Evolutionary conservation across 108 stramenopile species (phyloP), one percentile per base, ranked within the genome.

Genomic region (Ochromonas danica): DNA sequence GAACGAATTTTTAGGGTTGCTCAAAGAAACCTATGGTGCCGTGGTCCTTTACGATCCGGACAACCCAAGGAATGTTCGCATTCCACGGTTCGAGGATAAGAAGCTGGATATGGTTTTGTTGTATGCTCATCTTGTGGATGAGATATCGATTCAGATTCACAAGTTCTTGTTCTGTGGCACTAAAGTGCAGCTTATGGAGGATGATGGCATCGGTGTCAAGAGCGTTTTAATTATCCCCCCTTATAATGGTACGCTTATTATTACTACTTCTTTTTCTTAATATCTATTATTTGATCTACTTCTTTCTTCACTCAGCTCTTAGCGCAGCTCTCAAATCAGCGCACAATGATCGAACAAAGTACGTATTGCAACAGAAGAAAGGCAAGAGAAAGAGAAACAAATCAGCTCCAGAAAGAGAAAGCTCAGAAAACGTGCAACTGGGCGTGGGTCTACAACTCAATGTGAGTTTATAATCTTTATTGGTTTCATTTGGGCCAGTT

Each of bases 251-350:
- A 57, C 51, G 51, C 51, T 57, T 57, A 57, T 57, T 57, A 57
- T 57, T 57, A 57, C 51, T 57, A 57, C 51, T 57, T 57, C 51
- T 57, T 57, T 57, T 57, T 57, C 51, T 57, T 57, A 57, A 57
- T 57, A 57, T 57, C 51, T 57, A 57, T 57, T 57, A 57, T 57
- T 57, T 57, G 51, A 57, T 57, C 51, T 57, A 57, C 51, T 57
- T 57, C 51, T 57, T 57, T 57, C 51, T 57, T 57, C 51, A 57
- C 51, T 57, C 51, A 57, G 51, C 51, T 57, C 51, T 57, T 57
- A 57, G 51, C 51, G 51, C 51, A 57, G 51, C 51, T 57, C 51
- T 57, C 51, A 57, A 57, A 57, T 57, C 51, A 57, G 51, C 51
- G 51, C 51, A 57, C 51, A 57, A 57, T 57, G 51, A 57, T 57